These are phyloP conservation scores for Globisporangium mamillatum DNA, from an alignment of 352 stramenopile genomes.

Conservation along the genomic window DNA sequence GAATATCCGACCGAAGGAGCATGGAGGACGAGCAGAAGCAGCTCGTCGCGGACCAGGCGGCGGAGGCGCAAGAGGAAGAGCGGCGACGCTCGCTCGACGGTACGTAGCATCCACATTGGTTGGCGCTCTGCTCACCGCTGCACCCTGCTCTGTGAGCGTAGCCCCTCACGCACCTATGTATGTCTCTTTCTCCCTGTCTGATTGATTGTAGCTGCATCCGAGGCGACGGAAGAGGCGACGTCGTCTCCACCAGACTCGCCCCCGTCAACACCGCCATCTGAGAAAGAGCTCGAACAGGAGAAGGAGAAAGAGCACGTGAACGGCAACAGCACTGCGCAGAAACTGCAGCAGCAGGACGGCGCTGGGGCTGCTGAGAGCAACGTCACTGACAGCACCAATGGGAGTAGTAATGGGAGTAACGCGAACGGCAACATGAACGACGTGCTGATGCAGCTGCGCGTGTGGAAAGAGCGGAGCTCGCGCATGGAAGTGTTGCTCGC, in stretches of 20 bases:
- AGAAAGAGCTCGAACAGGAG: neutral
- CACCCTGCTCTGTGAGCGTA: neutral
- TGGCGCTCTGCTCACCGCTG: neutral
- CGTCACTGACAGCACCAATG: neutral
- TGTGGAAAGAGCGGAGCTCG: constrained; percentile 58
- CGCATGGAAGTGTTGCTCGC: constrained; percentile 62
- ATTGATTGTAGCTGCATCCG: neutral
- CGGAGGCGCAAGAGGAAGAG: neutral
- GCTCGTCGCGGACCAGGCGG: neutral
- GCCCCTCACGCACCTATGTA: neutral
- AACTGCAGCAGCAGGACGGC: neutral
- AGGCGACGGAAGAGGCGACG: constrained; percentile 6
- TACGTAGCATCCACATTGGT: neutral
- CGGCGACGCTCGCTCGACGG: neutral
- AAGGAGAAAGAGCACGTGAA: neutral
- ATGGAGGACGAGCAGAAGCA: constrained; percentile 11
- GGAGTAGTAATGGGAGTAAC: neutral
- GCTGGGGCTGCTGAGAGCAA: neutral
- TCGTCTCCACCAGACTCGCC: constrained; percentile 10
- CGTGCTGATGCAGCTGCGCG: constrained; percentile 35
- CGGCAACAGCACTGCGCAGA: neutral
- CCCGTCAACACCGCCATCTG: constrained; percentile 2
- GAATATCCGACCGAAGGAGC: constrained; percentile 1
- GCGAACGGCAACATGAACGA: constrained; percentile 19
- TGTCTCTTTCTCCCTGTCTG: neutral